Evolutionary conservation across 2,329 filamentous ascomycete species (phyloP), one percentile per base, ranked within the genome.

Genomic region (Cladosporium colombiae): DNA sequence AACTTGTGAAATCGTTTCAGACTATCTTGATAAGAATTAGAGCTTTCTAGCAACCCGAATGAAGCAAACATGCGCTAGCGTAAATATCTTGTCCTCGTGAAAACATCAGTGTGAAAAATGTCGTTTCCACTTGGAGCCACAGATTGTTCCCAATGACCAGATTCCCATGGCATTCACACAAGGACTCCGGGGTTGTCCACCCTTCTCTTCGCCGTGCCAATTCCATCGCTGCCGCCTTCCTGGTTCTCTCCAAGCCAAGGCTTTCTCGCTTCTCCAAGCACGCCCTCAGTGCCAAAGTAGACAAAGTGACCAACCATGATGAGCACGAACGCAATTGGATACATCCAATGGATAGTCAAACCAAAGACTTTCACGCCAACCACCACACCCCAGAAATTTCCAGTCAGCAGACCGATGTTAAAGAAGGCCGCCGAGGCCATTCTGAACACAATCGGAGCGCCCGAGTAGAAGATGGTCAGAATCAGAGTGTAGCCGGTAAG

Each of bases 301-400:
- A 92, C 84, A 58, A 93, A 83, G 72, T 97, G 86, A 0, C 95
- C 94, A 31, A 93, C 63, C 70, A 99, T 88, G 77, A 99, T 98
- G 71, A 93, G 84, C 11, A 96, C 91, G 78, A 99, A 99, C 14
- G 95, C 94, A 75, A 97, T 91, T 5, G 95, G 94, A 80, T 99
- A 99, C 80, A 97, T 85, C 84, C 87, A 97, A 80, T 97, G 91
- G 66, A 99, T 87, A 49, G 79, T 79, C 72, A 91, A 86, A 53
- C 89, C 87, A 74, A 99, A 96, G 58, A 98, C 91, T 76, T 89
- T 86, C 71, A 96, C 87, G 59, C 95, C 95, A 72, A 99, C 94
- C 71, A 96, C 90, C 68, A 96, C 90, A 70, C 93, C 93, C 95
- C 95, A 99, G 81, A 98, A 98, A 80, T 96, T 97, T 72, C 89